Base-by-base conservation (phyloP, 179 eudicot species). In the Heliamphora ciliata region DNA sequence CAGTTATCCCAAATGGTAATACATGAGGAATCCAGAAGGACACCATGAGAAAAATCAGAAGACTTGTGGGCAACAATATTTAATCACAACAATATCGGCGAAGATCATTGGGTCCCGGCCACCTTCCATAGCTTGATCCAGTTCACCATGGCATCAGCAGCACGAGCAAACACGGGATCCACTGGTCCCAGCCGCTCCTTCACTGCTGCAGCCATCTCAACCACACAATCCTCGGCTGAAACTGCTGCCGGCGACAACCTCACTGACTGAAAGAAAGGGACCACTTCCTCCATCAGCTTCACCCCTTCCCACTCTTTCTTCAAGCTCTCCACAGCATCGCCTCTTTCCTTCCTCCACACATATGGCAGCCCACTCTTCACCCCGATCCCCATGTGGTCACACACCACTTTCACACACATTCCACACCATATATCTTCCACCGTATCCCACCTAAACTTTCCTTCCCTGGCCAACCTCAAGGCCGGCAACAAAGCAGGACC, bases 401-500 rank as follows among this genome's bases (percentile, higher is more conserved):
- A 91, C 0, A 94, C 85, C 14, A 89, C 91, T 88, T 96, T 96
- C 18, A 89, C 94, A 80, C 96, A 92, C 93, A 96, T 89, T 40
- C 99, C 99, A 58, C 88, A 86, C 92, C 96, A 94, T 71, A 94
- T 85, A 51, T 94, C 97, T 78, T 93, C 95, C 82, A 91, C 85
- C 8, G 98, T 94, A 81, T 93, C 98, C 98, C 98, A 94, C 82
- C 99, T 88, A 13, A 87, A 73, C 81, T 92, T 94, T 40, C 99
- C 99, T 89, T 96, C 99, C 73, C 89, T 90, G 9, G 85, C 82
- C 81, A 96, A 79, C 88, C 84, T 92, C 78, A 96, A 84, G n/a
- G 93, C 98, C 0, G 99, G 99, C 80, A 91, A 85, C 78, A 96
- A 69, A 77, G 97, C 98, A 0, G 99, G 98, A 21, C 99, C 99